Base-by-base conservation (phyloP, 768 basidiomycete genomes). In the Xerocomus brunneocitrinus region DNA sequence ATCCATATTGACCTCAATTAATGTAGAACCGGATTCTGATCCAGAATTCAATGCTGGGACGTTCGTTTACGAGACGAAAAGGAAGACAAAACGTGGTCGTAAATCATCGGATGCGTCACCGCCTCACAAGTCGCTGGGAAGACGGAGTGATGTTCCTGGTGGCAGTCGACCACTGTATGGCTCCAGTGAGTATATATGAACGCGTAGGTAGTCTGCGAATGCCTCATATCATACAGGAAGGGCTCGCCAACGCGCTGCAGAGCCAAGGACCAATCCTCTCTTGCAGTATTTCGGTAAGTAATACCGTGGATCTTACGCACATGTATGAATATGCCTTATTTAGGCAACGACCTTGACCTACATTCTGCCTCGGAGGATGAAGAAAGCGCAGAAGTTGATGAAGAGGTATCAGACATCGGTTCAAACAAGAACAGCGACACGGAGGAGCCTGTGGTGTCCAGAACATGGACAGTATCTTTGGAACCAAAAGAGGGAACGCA, bases 281-380 rank as follows among this genome's bases (percentile, higher is more conserved):
- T 62, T 73, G 38, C 66, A 75, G 50, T 83, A 74, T 55, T 83
- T 83, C 49, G 75, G 81, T 78, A 53, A 30, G 74, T 14, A 14
- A 4, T 36, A 4, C 25, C 6, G 2, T 1, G 5, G 22, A 34
- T 19, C 16, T 47, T 16, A 36, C 19, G 0, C 5, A 32, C 12
- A 25, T 30, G 7, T n/a, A 34, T 54, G 32, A 56, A 22, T 16
- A 47, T 14, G 7, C 14, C 52, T 35, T 22, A 2, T 60, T 44
- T 53, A 74, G 77, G 66, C 7, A 61, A 71, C 53, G 72, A 76
- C 41, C 58, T 84, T 36, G 76, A 75, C 36, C 61, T 83, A 16
- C 77, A 80, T 30, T 82, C 81, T 27, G 81, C 75, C 22, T 79
- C 77, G 8, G 81, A 82, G 57, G 65, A 70, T 16, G 68, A 68